Conservation (phyloP, 2,329 filamentous ascomycete genomes). For the Talaromyces sp. region DNA sequence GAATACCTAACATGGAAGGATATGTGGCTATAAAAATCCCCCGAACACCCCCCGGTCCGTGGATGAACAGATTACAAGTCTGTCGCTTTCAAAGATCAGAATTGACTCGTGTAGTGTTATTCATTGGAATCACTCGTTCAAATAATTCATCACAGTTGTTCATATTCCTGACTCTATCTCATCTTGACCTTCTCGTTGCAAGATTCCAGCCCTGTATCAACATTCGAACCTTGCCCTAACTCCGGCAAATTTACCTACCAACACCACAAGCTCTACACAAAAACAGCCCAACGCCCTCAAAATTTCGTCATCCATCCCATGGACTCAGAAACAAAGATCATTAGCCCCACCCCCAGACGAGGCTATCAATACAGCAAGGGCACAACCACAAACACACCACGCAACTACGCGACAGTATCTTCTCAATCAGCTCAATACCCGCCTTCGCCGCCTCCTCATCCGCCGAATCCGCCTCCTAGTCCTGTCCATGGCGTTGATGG, state of each 20-base stretch:
- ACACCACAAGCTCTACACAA: not conserved
- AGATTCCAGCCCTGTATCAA: not conserved
- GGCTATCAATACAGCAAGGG: no score
- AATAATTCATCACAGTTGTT: not conserved
- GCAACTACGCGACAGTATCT: not conserved
- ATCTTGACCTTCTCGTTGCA: no score
- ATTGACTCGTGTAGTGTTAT: not conserved
- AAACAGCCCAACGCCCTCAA: no score
- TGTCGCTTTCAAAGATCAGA: not conserved
- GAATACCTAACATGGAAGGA: not conserved
- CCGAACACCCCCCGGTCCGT: not conserved
- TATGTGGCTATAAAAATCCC: not conserved
- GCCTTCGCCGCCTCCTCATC: conserved; percentile 33
- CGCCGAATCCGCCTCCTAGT: conserved; percentile 40
- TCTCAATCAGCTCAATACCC: conserved; percentile 21
- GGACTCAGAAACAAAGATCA: not conserved
- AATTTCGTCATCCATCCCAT: not conserved
- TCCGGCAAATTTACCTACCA: not conserved
- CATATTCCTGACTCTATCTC: not conserved
- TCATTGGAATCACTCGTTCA: not conserved
- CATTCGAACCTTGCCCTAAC: not conserved
- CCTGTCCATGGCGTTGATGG: conserved; percentile 24
- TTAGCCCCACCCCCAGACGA: not conserved
- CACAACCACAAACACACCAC: not conserved
- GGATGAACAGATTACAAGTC: not conserved